phyloP scores from a whole-genome alignment of 2,329 filamentous ascomycete genomes.

The Lojkania enalia region DNA sequence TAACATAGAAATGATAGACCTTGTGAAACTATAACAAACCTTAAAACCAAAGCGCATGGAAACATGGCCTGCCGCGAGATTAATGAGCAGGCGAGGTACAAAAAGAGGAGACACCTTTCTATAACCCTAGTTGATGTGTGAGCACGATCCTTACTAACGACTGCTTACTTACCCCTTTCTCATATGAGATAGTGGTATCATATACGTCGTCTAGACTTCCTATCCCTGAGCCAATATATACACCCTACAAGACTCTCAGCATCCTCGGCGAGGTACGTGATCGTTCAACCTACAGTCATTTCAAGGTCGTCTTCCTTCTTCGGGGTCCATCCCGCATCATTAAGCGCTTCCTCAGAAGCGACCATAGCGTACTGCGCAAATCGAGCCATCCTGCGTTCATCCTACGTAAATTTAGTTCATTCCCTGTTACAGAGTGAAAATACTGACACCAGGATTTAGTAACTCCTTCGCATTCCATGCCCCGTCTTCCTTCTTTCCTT shows the following conservation, averaged over 20 bases:
- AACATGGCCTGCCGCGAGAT: slow-evolving; percentile 90
- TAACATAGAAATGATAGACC: not conserved
- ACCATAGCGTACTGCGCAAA: slow-evolving; percentile 93
- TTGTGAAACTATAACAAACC: slow-evolving; percentile 36
- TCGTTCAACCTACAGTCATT: slow-evolving; percentile 58
- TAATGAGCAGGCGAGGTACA: slow-evolving; percentile 90
- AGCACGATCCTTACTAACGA: not conserved
- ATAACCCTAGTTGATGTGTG: slow-evolving; percentile 66
- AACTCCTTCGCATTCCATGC: slow-evolving; percentile 54
- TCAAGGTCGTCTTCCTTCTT: slow-evolving; percentile 65
- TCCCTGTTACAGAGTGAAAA: slow-evolving; percentile 12
- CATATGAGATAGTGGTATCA: slow-evolving; percentile 75
- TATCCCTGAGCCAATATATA: slow-evolving; percentile 93
- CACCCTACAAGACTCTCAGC: slow-evolving; percentile 59
- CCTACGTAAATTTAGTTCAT: no score
- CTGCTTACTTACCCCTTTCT: slow-evolving; percentile 64
- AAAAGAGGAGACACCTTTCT: slow-evolving; percentile 92
- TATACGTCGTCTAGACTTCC: slow-evolving; percentile 93
- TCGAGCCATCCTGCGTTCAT: slow-evolving; percentile 78
- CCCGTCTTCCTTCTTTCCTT: slow-evolving; percentile 49
- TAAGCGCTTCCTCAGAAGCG: slow-evolving; percentile 81
- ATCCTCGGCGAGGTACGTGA: not conserved
- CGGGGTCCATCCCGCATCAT: slow-evolving; percentile 78
- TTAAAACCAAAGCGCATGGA: slow-evolving; percentile 89
- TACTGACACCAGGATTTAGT: slow-evolving; percentile 43